Conservation (phyloP, 2,329 filamentous ascomycete species). For the Penicillium oxalicum region DNA sequence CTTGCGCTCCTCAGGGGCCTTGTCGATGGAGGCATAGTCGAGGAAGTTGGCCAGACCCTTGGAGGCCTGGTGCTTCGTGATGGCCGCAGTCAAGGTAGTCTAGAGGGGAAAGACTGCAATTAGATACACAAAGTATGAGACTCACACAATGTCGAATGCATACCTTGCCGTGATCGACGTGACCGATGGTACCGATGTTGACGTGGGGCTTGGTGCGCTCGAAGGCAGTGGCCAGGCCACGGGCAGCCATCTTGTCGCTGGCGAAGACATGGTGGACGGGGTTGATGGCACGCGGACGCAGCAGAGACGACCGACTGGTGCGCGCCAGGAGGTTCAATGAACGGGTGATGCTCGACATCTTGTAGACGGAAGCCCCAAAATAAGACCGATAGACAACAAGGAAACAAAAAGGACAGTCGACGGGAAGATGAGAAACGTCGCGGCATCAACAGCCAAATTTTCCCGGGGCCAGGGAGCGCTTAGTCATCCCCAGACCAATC, state of each 20-base stretch:
- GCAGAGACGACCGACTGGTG: slow-evolving; percentile 69
- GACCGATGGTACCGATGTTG: slow-evolving; percentile 98
- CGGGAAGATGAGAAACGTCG: slow-evolving; percentile 20
- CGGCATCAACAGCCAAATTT: slow-evolving; percentile 33
- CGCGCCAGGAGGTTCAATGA: slow-evolving; percentile 72
- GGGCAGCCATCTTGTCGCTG: slow-evolving; percentile 40
- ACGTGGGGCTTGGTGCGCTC: slow-evolving; percentile 95
- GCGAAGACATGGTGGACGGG: slow-evolving; percentile 60
- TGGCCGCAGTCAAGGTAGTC: slow-evolving; percentile 97
- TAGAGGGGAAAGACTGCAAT: slow-evolving; percentile 37
- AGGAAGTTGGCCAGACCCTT: slow-evolving; percentile 93
- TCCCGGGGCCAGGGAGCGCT: slow-evolving; percentile 25
- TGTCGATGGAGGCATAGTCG: slow-evolving; percentile 97
- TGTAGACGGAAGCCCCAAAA: slow-evolving; percentile 38
- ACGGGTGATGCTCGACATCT: slow-evolving; percentile 76
- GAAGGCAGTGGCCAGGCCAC: slow-evolving; percentile 61
- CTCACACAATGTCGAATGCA: slow-evolving; percentile 14
- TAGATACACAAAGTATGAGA: slow-evolving; percentile 2
- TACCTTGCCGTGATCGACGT: slow-evolving; percentile 99
- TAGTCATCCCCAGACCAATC: slow-evolving; percentile 38
- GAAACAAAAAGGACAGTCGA: slow-evolving; percentile 23
- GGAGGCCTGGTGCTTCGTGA: slow-evolving; percentile 95
- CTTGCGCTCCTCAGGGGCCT: slow-evolving; percentile 98
- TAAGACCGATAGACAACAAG: slow-evolving; percentile 23
- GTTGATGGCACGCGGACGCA: slow-evolving; percentile 62